Evolutionary conservation across 2,329 filamentous ascomycete species (phyloP), one percentile per base, ranked within the genome.

Genomic region (Annulohypoxylon truncatum): DNA sequence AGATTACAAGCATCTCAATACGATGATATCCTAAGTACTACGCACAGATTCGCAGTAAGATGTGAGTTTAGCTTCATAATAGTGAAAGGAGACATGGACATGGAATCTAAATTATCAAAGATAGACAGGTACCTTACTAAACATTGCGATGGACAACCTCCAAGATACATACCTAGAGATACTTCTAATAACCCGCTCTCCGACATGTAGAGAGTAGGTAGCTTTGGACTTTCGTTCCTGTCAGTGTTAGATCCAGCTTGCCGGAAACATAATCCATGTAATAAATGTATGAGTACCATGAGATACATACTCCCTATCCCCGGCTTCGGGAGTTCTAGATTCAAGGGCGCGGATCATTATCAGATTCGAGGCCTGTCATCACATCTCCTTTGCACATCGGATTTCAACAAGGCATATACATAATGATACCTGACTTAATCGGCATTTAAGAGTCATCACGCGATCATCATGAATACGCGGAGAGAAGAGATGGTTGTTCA

Each of bases 321-420:
- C 67, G 61, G 55, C 42, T 67, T 69, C 61, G 64, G 67, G 57
- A 58, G 48, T 63, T 65, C 61, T 61, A 68, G 58, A 63, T 57
- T 42, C 38, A n/a, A 31, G 28, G 31, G 40, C 52, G 20, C 31
- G 40, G 31, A 20, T 44, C 63, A 54, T 50, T 61, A 62, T 60
- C 54, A 51, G 42, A 62, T 61, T 61, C 33, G 38, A 61, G 28
- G 40, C 22, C 52, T 61, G 47, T 31, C 40, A 35, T 59, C 52
- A 56, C 31, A 51, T 63, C 53, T 53, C 38, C 53, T 28, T 29
- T 33, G 47, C 52, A 20, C 54, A 51, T 64, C 42, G 29, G 42
- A 33, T 35, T 57, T 55, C 31, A n/a, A 26, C 18, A 56, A 35
- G 53, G 31, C 40, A 42, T 47, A 31, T 35, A 35, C 7, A 15